phyloP scores from a whole-genome alignment of 495 filamentous ascomycete species.

The Poronia punctata region DNA sequence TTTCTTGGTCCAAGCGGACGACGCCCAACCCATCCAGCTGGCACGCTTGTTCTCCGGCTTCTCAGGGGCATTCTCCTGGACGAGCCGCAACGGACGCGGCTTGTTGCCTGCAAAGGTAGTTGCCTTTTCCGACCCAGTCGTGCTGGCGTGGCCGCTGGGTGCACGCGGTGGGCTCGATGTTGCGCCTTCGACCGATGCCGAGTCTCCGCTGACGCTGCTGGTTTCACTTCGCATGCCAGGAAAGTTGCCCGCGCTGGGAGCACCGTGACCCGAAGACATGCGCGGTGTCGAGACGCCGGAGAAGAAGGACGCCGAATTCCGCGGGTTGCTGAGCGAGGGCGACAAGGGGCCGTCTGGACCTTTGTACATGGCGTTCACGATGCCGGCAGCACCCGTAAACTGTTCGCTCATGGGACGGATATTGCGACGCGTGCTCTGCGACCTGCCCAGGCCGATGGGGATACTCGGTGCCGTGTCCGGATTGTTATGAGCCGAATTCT shows the following conservation, averaged over 20 bases:
- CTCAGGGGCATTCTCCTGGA: slow-evolving; percentile 53
- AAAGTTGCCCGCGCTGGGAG: slow-evolving; percentile 46
- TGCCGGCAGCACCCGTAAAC: slow-evolving; percentile 55
- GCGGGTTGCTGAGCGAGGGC: slow-evolving; percentile 41
- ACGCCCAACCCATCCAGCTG: slow-evolving; percentile 53
- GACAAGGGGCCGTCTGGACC: slow-evolving; percentile 49
- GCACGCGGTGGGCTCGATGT: slow-evolving; percentile 49
- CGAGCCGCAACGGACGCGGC: slow-evolving; percentile 76
- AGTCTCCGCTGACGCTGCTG: slow-evolving; percentile 57
- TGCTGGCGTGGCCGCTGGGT: slow-evolving; percentile 46
- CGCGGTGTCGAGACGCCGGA: slow-evolving; percentile 22
- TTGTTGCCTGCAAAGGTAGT: slow-evolving; percentile 63
- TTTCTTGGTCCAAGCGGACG: slow-evolving; percentile 33
- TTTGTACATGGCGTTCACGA: slow-evolving; percentile 82
- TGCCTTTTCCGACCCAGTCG: slow-evolving; percentile 54
- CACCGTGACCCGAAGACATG: slow-evolving; percentile 27
- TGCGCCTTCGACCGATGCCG: slow-evolving; percentile 45
- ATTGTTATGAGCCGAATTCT: slow-evolving; percentile 44
- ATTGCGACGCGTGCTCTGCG: slow-evolving; percentile 48
- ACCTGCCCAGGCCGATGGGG: slow-evolving; percentile 58
- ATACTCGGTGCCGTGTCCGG: slow-evolving; percentile 80
- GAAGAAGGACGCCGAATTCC: slow-evolving; percentile 40
- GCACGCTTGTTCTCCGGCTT: slow-evolving; percentile 40
- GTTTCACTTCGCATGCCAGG: slow-evolving; percentile 51
- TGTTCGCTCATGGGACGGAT: slow-evolving; percentile 68